These are phyloP conservation scores for Gaillardinia entomophila DNA, from an alignment of 805 yeast genomes.

Conservation along the genomic window DNA sequence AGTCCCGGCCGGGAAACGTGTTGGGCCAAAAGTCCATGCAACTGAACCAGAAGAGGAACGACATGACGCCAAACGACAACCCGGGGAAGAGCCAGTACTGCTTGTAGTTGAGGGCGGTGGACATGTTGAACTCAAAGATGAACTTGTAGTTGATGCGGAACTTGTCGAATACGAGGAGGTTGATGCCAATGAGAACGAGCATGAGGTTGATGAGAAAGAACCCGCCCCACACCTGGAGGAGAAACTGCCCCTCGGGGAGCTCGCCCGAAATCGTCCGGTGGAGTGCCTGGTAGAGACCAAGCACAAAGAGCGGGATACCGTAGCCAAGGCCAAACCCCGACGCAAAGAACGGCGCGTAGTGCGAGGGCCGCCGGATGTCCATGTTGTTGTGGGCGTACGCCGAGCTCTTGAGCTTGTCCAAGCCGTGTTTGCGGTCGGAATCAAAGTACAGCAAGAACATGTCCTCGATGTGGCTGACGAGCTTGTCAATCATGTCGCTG, in stretches of 20 bases:
- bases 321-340: slow-evolving; percentile 70
- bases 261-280: slow-evolving; percentile 28
- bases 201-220: slow-evolving; percentile 64
- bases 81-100: slow-evolving; percentile 66
- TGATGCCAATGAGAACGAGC: slow-evolving; percentile 56
- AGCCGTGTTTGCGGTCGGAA: slow-evolving; percentile 57
- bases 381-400: slow-evolving; percentile 32
- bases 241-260: slow-evolving; percentile 50
- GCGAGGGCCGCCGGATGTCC: slow-evolving; percentile 20
- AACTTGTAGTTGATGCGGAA: slow-evolving; percentile 84
- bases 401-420: slow-evolving; percentile 54
- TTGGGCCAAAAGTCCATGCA: slow-evolving; percentile 63
- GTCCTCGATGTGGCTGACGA: slow-evolving; percentile 61
- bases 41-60: slow-evolving; percentile 71
- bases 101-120: slow-evolving; percentile 57
- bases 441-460: slow-evolving; percentile 63
- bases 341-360: slow-evolving; percentile 44
- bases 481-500: slow-evolving; percentile 61
- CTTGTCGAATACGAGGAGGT: slow-evolving; percentile 66
- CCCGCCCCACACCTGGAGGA: slow-evolving; percentile 92
- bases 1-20: slow-evolving; percentile 56
- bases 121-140: slow-evolving; percentile 80
- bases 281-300: slow-evolving; percentile 52
- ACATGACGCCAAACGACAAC: slow-evolving; percentile 47
- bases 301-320: slow-evolving; percentile 60